Evolutionary conservation across 768 basidiomycete genomes (phyloP), one percentile per base, ranked within the genome.

Genomic region (Amyloporia xantha): DNA sequence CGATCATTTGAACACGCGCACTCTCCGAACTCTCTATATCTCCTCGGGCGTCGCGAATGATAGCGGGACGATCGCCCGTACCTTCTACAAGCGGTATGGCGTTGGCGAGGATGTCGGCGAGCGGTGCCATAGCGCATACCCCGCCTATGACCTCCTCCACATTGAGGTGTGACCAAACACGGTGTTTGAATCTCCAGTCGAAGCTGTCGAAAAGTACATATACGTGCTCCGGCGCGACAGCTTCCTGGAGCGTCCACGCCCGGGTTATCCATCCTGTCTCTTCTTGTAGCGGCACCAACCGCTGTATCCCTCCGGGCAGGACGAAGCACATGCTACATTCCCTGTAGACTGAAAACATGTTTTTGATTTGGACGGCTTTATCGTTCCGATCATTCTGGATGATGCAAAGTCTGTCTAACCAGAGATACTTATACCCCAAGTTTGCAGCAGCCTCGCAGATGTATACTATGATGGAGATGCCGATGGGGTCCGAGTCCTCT

Each of bases 241-340:
- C 36, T 40, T 56, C 58, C 48, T 60, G 59, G 20, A 53, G 48
- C 20, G 59, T 60, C 59, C 59, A 60, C 5, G 28, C 51, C 37
- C 59, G 56, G 20, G 44, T 41, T 3, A 50, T 52, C 59, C 59
- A 60, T 5, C 46, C 21, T 12, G 56, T 55, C 12, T 51, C 49
- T 25, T 59, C 58, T 33, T 48, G 47, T 11, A 55, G 36, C 3
- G 3, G 25, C 0, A 47, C 57, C 5, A 60, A 52, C 15, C 59
- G 49, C 26, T 52, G 42, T 5, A 60, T 30, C 13, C 54, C 58
- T 13, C 51, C 56, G 5, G 58, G 54, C 33, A 59, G 46, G 43
- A 59, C 52, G 42, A 59, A 17, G 39, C 51, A 57, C 23, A 41
- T 19, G 19, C 28, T 40, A 40, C 49, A 50, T 25, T 39, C 37